Evolutionary conservation across 257 asterid genomes (phyloP).

Genomic region (Misopates orontium): DNA sequence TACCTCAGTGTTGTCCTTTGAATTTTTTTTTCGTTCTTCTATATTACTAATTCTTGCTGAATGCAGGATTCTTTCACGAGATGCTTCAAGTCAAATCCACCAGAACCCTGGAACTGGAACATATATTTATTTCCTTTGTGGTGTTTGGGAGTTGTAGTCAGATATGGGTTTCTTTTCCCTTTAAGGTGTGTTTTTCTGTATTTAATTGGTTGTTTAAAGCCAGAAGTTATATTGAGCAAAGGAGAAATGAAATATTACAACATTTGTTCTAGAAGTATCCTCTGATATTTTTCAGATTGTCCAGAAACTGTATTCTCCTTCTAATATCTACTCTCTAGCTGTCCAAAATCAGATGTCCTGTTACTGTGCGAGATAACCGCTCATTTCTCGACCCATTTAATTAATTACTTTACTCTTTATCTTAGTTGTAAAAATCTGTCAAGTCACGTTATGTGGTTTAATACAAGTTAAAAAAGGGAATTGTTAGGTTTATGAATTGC

Average conservation of each 20-base stretch:
- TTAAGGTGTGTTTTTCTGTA: conserved; percentile 44
- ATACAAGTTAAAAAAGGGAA: neutral
- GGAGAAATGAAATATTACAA: conserved; percentile 8
- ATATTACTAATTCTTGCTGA: conserved; percentile 13
- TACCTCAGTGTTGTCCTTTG: conserved; percentile 11
- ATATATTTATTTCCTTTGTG: conserved; percentile 89
- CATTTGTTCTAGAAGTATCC: conserved; percentile 6
- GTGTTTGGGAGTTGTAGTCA: conserved; percentile 89
- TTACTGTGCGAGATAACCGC: neutral
- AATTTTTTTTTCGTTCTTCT: conserved; percentile 10
- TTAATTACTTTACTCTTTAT: neutral
- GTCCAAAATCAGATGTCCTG: neutral
- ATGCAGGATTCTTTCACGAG: conserved; percentile 91
- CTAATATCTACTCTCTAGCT: neutral
- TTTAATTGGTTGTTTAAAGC: too few species aligned
- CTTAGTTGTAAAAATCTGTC: neutral
- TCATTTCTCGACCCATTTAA: neutral
- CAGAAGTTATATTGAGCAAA: neutral
- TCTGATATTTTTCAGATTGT: conserved; percentile 9
- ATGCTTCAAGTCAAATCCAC: conserved; percentile 97
- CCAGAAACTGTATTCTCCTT: neutral
- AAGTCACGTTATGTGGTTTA: neutral
- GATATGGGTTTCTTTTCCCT: conserved; percentile 92
- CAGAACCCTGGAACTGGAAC: conserved; percentile 99
- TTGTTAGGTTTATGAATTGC: neutral